A percentile compares a stretch with the other conserved stretches of the same genome.
phyloP scores from a whole-genome alignment of 2,329 filamentous ascomycete genomes.

The Trichoderma brevicompactum region DNA sequence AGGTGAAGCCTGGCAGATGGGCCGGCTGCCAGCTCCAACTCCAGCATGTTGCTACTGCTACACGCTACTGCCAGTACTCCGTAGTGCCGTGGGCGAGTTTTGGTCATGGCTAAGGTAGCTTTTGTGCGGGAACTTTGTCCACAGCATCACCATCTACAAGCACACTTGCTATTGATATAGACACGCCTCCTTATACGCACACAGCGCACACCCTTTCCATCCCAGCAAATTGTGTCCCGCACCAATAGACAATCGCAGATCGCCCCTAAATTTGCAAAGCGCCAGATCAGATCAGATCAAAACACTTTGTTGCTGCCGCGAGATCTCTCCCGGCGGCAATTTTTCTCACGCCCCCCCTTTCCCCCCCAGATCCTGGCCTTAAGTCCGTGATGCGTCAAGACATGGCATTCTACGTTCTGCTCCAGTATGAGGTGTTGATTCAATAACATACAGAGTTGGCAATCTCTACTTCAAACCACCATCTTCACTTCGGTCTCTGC shows the following conservation, averaged over 20 bases:
- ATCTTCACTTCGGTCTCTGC: background rate
- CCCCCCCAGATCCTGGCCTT: background rate
- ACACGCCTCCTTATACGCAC: slow-evolving; percentile 4
- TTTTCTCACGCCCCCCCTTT: slow-evolving; percentile 5
- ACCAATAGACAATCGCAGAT: slow-evolving; percentile 25
- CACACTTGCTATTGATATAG: background rate
- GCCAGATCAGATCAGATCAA: slow-evolving; percentile 30
- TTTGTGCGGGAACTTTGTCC: background rate
- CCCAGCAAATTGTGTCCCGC: background rate
- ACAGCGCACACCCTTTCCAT: slow-evolving; percentile 11
- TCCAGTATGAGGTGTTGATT: background rate
- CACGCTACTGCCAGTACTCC: no score
- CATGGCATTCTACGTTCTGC: background rate
- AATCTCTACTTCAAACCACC: background rate
- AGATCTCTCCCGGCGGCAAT: slow-evolving; percentile 28
- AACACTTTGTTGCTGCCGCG: slow-evolving; percentile 18
- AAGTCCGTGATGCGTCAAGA: background rate
- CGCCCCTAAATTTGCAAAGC: slow-evolving; percentile 24
- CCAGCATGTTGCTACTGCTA: background rate
- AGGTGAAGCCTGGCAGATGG: slow-evolving; percentile 1
- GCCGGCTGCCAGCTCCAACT: background rate
- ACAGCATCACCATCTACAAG: background rate
- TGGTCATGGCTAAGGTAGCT: background rate
- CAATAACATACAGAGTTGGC: background rate
- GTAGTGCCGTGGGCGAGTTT: no score